Evolutionary conservation across 345 rosid species (phyloP), one percentile per base, ranked within the genome.

Genomic region (Arabidopsis suecica): DNA sequence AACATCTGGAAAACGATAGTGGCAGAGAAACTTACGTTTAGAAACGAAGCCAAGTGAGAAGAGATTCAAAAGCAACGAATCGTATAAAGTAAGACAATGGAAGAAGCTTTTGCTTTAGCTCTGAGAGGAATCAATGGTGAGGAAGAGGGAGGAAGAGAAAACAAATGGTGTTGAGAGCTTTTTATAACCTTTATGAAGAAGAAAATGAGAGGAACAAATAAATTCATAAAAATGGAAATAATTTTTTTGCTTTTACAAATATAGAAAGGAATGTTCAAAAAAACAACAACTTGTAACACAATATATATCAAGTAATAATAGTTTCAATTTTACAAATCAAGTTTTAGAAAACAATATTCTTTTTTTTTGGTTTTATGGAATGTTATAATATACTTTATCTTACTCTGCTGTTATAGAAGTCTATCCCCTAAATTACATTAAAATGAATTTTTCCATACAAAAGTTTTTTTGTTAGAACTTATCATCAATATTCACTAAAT

Each of bases 1-100:
- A 54, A 9, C 13, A 51, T 51, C 14, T 51, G 16, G n/a, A 51
- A 25, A 3, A 22, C 11, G 50, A 68, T n/a, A 33, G 20, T 11
- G 44, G 47, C 18, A 61, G 68, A 30, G 50, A 18, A 11, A n/a
- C 76, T 72, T 51, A 72, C 76, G 62, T 51, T 10, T 12, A 38
- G 61, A 28, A 25, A 11, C 34, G 69, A 18, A 25, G 14, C 36
- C 32, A 28, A 28, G 32, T 28, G 32, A 28, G 13, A 44, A 60
- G 45, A n/a, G 37, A 55, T 68, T 25, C 13, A 20, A 55, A 41
- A 42, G 40, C 51, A 25, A 28, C 2, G 42, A 55, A 41, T 36
- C 38, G 47, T 71, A 6, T 18, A 4, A 11, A 49, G 45, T 33
- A 51, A 60, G 34, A 40, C 7, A 33, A 18, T 22, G 59, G 42